These are phyloP conservation scores for Chenopodium album DNA, from an alignment of 148 eudicot genomes.

Conservation along the genomic window DNA sequence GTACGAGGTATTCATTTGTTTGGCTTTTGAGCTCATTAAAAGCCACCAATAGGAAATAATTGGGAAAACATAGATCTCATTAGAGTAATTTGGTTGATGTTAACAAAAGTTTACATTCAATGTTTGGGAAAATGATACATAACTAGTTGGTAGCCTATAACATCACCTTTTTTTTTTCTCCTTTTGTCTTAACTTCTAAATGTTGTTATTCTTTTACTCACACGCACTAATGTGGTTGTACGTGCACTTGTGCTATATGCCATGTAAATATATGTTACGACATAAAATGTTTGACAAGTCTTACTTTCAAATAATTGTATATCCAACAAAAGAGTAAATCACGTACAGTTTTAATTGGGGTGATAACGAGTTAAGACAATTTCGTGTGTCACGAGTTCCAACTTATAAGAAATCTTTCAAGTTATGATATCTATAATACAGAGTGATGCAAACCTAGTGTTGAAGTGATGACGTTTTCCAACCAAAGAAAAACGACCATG, in stretches of 20 bases:
- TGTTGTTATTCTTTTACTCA: neutral
- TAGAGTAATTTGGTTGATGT: slow-evolving; percentile 10
- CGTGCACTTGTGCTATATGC: neutral
- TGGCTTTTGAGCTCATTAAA: slow-evolving; percentile 14
- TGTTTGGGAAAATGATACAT: neutral
- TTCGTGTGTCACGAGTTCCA: neutral
- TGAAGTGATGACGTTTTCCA: neutral
- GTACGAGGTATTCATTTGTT: neutral
- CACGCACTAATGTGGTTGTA: neutral
- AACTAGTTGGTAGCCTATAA: neutral
- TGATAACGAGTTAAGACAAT: neutral
- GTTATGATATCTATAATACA: no score
- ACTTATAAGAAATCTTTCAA: no score
- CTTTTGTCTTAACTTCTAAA: neutral
- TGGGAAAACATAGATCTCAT: neutral
- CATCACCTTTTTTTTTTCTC: neutral
- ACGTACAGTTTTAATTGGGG: neutral
- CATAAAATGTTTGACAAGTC: no score
- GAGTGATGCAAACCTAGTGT: neutral
- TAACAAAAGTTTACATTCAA: neutral
- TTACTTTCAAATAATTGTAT: no score
- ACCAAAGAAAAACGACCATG: neutral
- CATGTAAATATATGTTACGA: neutral
- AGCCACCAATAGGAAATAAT: neutral
- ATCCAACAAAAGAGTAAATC: no score